Evolutionary conservation across 2,329 filamentous ascomycete species (phyloP).

Genomic region (Talaromyces marneffei): DNA sequence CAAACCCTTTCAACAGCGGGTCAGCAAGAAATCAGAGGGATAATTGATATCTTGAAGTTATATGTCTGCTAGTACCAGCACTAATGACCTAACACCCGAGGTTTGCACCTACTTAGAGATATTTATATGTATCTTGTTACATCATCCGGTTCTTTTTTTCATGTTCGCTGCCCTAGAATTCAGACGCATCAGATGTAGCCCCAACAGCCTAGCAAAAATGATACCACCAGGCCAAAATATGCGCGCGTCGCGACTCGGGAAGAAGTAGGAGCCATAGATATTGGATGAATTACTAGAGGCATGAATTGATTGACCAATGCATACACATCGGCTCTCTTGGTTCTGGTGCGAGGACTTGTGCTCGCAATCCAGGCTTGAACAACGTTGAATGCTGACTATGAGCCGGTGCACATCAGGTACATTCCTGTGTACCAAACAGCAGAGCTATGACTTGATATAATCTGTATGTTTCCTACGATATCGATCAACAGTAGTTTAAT

Average conservation of each 20-base stretch:
- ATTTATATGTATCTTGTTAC: neutral
- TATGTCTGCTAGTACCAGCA: neutral
- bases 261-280: conserved; percentile 21
- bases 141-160: neutral
- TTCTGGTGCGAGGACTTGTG: conserved; percentile 19
- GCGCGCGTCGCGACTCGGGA: conserved; percentile 16
- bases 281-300: conserved; percentile 19
- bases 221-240: conserved; percentile 19
- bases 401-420: conserved; percentile 20
- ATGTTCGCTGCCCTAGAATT: neutral
- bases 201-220: conserved; percentile 7
- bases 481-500: conserved; percentile 17
- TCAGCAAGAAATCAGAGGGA: no score
- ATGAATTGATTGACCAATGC: conserved; percentile 20
- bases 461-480: conserved; percentile 19
- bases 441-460: conserved; percentile 16
- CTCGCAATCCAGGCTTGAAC: conserved; percentile 22
- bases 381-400: conserved; percentile 20
- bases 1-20: no score
- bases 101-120: neutral
- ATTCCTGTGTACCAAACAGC: conserved; percentile 18
- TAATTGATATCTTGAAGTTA: no score
- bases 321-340: conserved; percentile 20
- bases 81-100: neutral
- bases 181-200: neutral